Evolutionary conservation across 306 rosid species (phyloP), one percentile per base, ranked within the genome.

Genomic region (Citrullus colocynthis): DNA sequence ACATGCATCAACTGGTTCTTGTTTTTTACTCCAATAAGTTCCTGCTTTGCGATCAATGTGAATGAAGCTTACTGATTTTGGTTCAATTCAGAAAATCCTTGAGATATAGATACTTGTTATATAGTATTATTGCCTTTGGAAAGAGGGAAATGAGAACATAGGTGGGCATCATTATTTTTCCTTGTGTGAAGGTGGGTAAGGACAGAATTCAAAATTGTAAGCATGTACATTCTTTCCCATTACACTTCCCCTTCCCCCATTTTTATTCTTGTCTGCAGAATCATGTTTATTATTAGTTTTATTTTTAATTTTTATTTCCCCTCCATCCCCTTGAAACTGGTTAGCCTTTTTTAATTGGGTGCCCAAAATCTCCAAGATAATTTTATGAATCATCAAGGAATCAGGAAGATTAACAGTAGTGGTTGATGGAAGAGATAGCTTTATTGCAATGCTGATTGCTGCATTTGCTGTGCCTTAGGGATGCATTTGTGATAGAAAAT

Each of bases 1-100:
- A 70, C 81, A 76, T 79, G 36, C 65, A 37, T 28, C 8, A 18
- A 55, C 16, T 64, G 78, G 80, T 70, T 48, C 34, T 61, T 30
- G 59, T 72, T 66, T 75, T 21, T 82, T 59, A 20, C 84, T n/a
- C 16, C 61, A 14, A 44, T 12, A 17, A 24, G 36, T 55, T 36
- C 41, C 41, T 49, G 4, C 42, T 15, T 72, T 72, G 6, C 39
- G 2, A 70, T 39, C 11, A 15, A 13, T 67, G 24, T 42, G 74
- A 24, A 48, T 28, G 13, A 51, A 9, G 62, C 62, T 52, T 37
- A 30, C 61, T 72, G 21, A 28, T 49, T 72, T 49, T 49, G 60
- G 57, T 72, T 30, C 77, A 49, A 8, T 72, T 49, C 24, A 30
- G 20, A 72, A 28, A 72, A 30, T 48, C 44, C 60, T 42, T 37